These are phyloP conservation scores for Nannochloropsis gaditana DNA, from an alignment of 108 stramenopile species.

Conservation along the genomic window DNA sequence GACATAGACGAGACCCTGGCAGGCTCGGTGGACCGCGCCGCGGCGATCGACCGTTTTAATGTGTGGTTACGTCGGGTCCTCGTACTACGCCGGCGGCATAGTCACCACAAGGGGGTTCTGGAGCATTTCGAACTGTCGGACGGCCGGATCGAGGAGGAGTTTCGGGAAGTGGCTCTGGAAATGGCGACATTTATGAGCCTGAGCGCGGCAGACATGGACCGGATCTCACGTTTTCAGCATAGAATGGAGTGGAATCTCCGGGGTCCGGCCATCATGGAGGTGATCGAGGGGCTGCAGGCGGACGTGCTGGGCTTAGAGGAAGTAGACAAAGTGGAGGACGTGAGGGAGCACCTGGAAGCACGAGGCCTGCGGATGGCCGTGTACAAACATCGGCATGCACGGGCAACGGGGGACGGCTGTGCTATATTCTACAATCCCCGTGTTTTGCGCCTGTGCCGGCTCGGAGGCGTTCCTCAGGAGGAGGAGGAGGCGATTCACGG, in stretches of 20 bases:
- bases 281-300: not conserved
- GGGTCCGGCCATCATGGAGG: not conserved
- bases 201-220: not conserved
- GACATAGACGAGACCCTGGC: not conserved
- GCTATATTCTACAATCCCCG: not conserved
- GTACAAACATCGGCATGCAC: not conserved
- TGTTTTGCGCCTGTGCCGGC: not conserved
- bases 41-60: not conserved
- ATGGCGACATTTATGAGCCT: not conserved
- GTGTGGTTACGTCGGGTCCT: not conserved
- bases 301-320: conserved; percentile 2
- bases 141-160: not conserved
- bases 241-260: not conserved
- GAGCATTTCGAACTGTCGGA: not conserved
- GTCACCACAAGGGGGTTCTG: not conserved
- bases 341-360: not conserved
- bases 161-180: conserved; percentile 17
- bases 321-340: not conserved
- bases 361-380: not conserved
- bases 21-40: not conserved
- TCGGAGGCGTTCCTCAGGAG: not conserved
- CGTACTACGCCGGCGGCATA: not conserved
- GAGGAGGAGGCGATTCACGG: not conserved
- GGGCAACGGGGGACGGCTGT: not conserved
- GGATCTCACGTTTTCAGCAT: not conserved